phyloP scores from a whole-genome alignment of 2,329 filamentous ascomycete species.

The Trichoderma breve region DNA sequence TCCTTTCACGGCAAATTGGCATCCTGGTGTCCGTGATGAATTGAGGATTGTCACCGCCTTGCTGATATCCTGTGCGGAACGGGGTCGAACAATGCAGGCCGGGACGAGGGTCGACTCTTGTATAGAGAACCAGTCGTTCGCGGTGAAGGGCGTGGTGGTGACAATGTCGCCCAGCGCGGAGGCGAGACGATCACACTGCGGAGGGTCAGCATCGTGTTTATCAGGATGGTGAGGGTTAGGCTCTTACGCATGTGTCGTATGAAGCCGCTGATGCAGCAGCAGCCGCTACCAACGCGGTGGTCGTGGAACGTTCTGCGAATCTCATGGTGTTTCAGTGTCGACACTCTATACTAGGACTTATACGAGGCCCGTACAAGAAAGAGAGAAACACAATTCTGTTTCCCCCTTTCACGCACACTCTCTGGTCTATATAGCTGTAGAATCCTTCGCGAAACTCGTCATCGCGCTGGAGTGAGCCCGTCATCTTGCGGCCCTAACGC shows the following conservation, averaged over 20 bases:
- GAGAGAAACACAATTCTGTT: neutral
- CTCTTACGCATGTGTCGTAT: neutral
- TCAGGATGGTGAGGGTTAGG: neutral
- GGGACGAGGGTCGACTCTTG: neutral
- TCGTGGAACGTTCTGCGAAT: neutral
- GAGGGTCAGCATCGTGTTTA: neutral
- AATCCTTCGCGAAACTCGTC: neutral
- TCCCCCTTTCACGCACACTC: neutral
- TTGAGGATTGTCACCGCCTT: neutral
- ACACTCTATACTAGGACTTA: neutral
- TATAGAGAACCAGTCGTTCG: neutral
- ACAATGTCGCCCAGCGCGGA: neutral
- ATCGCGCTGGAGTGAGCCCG: neutral
- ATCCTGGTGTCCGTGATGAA: neutral
- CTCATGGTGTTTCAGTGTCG: neutral
- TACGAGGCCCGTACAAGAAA: neutral
- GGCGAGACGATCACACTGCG: conserved; percentile 1
- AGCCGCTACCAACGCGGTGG: neutral
- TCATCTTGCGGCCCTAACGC: neutral
- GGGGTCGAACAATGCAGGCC: conserved; percentile 21
- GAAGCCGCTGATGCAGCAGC: neutral
- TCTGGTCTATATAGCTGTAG: neutral
- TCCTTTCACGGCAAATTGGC: conserved; percentile 33
- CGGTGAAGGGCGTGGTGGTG: conserved; percentile 11
- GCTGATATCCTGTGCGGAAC: conserved; percentile 27